Conservation (phyloP, 495 filamentous ascomycete genomes). For the Penicillium ochrochloron region DNA sequence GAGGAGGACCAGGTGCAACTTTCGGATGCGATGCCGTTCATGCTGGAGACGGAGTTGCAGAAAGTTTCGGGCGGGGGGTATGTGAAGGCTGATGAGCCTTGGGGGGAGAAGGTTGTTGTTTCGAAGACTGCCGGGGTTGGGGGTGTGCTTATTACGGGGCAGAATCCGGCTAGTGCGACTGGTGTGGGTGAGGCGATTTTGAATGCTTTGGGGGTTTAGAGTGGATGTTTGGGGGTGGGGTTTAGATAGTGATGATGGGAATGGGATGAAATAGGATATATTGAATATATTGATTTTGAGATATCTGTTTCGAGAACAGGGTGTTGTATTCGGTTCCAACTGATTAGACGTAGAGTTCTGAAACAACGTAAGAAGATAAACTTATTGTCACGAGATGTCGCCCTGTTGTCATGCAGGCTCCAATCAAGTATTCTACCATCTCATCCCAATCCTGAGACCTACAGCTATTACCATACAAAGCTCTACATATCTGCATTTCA, state of each 20-base stretch:
- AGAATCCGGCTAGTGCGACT: conserved; percentile 72
- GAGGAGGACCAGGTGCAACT: conserved; percentile 64
- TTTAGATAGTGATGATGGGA: no score
- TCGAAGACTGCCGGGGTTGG: conserved; percentile 43
- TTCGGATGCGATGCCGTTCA: conserved; percentile 61
- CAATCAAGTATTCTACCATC: not conserved
- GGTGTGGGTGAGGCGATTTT: conserved; percentile 59
- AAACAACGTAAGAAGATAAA: no score
- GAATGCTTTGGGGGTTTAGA: conserved; percentile 39
- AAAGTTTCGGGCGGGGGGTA: conserved; percentile 55
- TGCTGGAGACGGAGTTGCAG: conserved; percentile 64
- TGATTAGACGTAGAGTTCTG: no score
- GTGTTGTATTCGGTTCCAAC: no score
- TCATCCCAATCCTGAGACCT: not conserved
- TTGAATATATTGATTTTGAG: no score
- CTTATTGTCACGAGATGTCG: no score
- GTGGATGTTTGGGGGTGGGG: not conserved
- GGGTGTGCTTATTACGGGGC: conserved; percentile 69
- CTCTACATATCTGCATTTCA: not conserved
- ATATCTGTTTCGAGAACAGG: no score
- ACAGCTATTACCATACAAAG: not conserved
- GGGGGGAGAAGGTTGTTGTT: conserved; percentile 63
- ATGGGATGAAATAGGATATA: no score
- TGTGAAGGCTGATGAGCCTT: conserved; percentile 62
- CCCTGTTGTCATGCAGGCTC: not conserved